Evolutionary conservation across 306 rosid genomes (phyloP).

Genomic region (Oemleria cerasiformis): DNA sequence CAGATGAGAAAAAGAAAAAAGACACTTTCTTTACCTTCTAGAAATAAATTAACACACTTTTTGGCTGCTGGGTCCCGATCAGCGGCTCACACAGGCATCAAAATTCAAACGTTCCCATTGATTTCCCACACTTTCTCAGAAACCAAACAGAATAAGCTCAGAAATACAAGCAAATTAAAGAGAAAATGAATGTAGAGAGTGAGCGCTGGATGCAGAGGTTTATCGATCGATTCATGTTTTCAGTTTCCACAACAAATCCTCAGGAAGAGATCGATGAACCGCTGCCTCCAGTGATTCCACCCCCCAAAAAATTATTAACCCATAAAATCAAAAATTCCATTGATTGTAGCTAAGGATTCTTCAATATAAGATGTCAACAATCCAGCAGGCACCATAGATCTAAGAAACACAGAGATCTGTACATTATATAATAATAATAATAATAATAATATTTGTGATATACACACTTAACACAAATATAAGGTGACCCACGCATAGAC

Average conservation of each 20-base stretch:
- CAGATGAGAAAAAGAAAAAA: not conserved
- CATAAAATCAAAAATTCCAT: not conserved
- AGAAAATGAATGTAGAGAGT: slow-evolving; percentile 35
- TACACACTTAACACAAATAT: not conserved
- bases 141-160: not conserved
- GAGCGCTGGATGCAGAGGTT: slow-evolving; percentile 99
- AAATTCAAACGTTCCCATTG: not conserved
- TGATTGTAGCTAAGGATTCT: not conserved
- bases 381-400: slow-evolving; percentile 5
- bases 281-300: slow-evolving; percentile 99
- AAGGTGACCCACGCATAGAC: too few relatives aligned
- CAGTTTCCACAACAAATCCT: slow-evolving; percentile 56
- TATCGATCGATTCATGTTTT: slow-evolving; percentile 97
- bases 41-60: not conserved
- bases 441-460: not conserved
- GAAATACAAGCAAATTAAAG: not conserved
- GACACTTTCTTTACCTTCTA: not conserved
- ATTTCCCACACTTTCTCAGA: slow-evolving; percentile 3
- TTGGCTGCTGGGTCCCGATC: slow-evolving; percentile 12
- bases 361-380: not conserved
- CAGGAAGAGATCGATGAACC: slow-evolving; percentile 99
- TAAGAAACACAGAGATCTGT: not conserved
- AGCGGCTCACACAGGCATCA: not conserved
- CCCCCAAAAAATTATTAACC: slow-evolving; percentile 15
- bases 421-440: not conserved